Base-by-base conservation (phyloP, 768 basidiomycete genomes). In the Pleurotus giganteus region DNA sequence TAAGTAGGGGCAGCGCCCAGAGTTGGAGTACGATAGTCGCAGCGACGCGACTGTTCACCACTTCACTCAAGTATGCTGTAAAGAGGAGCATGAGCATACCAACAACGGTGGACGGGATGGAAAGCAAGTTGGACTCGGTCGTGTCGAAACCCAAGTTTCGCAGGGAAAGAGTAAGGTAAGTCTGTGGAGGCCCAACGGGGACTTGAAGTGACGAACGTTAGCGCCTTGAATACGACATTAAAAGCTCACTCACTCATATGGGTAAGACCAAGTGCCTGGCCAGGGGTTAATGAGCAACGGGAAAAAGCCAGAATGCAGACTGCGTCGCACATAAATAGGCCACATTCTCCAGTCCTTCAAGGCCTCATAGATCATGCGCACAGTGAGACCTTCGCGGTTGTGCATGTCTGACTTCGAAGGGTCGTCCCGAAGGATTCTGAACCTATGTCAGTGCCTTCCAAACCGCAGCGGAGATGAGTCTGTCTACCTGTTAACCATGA, bases 351-450 rank as follows among this genome's bases (percentile, higher is more conserved):
- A 87, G 61, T 88, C 86, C 17, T 67, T 69, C 19, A 86, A 55
- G 12, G 82, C 77, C 23, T 72, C 61, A 65, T 71, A 80, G 26
- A 88, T 76, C 70, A 77, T 79, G 56, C 60, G 65, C 6, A 74
- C 44, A 3, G 71, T 70, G 4, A 88, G 69, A 12, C 83, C 85
- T 68, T 89, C 70, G n/a, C 86, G 78, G 59, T 89, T 88, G 68
- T 87, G 84, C 86, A 88, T 85, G 59, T 79, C 75, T 11, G 79
- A 82, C 63, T 86, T 86, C 4, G 81, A 71, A 4, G 85, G 85
- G 60, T 88, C 85, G 62, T 86, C 85, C 12, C 84, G 77, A 4
- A 86, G 67, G 4, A 87, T 78, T 32, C 80, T 64, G 42, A 17
- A 6, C 26, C 4, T 4, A 19, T 39, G 1, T 36, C 34, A 50